Evolutionary conservation across 2,329 filamentous ascomycete species (phyloP).

Genomic region (Ceratocystis destructans): DNA sequence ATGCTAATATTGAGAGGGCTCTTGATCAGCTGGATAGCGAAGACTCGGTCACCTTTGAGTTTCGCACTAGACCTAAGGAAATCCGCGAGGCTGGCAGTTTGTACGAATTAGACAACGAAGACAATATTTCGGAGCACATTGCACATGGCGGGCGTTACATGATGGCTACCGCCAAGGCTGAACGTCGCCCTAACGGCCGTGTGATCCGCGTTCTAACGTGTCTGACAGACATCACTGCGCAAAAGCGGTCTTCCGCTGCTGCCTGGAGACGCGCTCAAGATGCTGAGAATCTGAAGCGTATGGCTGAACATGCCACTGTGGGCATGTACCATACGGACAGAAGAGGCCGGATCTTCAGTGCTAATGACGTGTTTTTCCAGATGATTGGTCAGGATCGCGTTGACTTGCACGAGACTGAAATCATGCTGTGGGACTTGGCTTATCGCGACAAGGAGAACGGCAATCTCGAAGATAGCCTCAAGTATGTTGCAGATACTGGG

Average conservation of each 20-base stretch:
- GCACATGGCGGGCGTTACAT: conserved; percentile 28
- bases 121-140: conserved; percentile 14
- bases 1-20: conserved; percentile 27
- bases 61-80: conserved; percentile 27
- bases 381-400: conserved; percentile 37
- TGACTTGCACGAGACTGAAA: conserved; percentile 27
- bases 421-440: conserved; percentile 34
- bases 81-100: background rate
- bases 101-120: conserved; percentile 14
- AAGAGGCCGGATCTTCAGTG: conserved; percentile 36
- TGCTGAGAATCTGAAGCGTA: conserved; percentile 39
- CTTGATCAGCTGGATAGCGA: conserved; percentile 24
- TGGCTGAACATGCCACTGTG: conserved; percentile 41
- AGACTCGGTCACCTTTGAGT: conserved; percentile 34
- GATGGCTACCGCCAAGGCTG: conserved; percentile 35
- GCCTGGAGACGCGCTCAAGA: conserved; percentile 37
- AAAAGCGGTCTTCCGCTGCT: conserved; percentile 36
- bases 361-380: conserved; percentile 41
- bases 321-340: conserved; percentile 42
- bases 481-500: conserved; percentile 30
- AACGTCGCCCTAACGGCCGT: conserved; percentile 31
- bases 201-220: conserved; percentile 36
- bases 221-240: conserved; percentile 36
- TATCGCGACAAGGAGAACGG: conserved; percentile 34
- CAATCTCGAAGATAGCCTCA: conserved; percentile 30